A percentile compares a stretch with the other conserved stretches of the same genome.
phyloP scores from a whole-genome alignment of 768 basidiomycete species.

The Boletus coccyginus region DNA sequence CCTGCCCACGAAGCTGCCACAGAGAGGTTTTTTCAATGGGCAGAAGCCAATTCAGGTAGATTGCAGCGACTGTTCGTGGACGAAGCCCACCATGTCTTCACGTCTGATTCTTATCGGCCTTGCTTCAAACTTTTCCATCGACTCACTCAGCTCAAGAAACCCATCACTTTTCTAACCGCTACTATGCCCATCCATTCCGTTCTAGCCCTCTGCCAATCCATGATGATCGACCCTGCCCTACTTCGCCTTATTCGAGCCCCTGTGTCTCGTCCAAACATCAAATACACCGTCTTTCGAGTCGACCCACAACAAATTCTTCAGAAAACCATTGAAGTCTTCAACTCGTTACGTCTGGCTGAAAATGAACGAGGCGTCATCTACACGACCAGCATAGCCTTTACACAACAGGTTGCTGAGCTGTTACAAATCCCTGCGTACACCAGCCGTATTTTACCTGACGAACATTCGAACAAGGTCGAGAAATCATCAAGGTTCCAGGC shows the following conservation, averaged over 20 bases:
- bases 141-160: constrained; percentile 3
- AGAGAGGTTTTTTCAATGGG: not conserved
- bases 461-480: not conserved
- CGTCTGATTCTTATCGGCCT: not conserved
- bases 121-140: constrained; percentile 16
- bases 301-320: rapidly evolving
- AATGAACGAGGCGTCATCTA: constrained; percentile 6
- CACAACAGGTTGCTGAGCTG: not conserved
- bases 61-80: constrained; percentile 1
- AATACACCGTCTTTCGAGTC: not conserved
- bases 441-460: not conserved
- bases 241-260: not conserved
- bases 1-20: constrained; percentile 9
- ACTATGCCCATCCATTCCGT: constrained; percentile 7
- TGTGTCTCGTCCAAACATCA: not conserved
- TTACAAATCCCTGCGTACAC: not conserved
- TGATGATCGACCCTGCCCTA: not conserved
- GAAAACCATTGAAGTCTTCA: not conserved
- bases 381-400: not conserved
- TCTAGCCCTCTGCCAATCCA: not conserved
- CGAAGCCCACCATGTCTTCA: constrained; percentile 8
- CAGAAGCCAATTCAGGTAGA: not conserved
- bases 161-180: constrained; percentile 7
- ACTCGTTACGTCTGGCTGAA: not conserved
- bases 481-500: not conserved